Evolutionary conservation across 768 basidiomycete genomes (phyloP).

Genomic region (Macrolepiota dolichaula): DNA sequence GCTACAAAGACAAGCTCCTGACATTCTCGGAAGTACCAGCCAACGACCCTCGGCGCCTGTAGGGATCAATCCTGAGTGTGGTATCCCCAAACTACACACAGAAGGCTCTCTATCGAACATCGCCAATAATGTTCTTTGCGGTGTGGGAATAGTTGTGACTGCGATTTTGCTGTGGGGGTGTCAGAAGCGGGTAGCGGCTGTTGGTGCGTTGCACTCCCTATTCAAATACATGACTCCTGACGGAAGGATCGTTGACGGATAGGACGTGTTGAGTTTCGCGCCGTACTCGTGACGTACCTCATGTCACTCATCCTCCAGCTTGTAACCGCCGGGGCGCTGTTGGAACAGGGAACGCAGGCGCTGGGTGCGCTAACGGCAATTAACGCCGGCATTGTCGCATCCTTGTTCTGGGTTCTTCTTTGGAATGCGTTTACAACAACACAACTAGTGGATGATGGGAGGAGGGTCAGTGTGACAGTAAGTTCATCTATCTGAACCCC

Average conservation of each 20-base stretch:
- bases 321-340: constrained; percentile 64
- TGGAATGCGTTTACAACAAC: constrained; percentile 65
- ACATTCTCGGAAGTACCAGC: constrained; percentile 36
- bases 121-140: constrained; percentile 75
- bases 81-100: constrained; percentile 54
- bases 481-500: constrained; percentile 17
- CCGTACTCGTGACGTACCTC: constrained; percentile 55
- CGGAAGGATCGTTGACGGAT: not conserved
- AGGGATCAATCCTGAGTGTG: constrained; percentile 72
- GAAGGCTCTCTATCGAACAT: constrained; percentile 66
- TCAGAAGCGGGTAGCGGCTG: constrained; percentile 70
- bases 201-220: constrained; percentile 46
- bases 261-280: constrained; percentile 54
- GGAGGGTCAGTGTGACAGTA: constrained; percentile 54
- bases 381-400: constrained; percentile 68
- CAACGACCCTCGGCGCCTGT: constrained; percentile 53
- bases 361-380: constrained; percentile 65
- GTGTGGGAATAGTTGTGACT: constrained; percentile 53
- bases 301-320: constrained; percentile 67
- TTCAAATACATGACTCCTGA: not conserved
- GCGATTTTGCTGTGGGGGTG: constrained; percentile 48
- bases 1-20: constrained; percentile 24
- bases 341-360: constrained; percentile 65
- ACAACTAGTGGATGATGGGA: constrained; percentile 83
- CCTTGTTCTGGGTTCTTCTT: constrained; percentile 66